Conservation (phyloP, 1,284 basidiomycete genomes). For the Erythrobasidium hasegawianum region DNA sequence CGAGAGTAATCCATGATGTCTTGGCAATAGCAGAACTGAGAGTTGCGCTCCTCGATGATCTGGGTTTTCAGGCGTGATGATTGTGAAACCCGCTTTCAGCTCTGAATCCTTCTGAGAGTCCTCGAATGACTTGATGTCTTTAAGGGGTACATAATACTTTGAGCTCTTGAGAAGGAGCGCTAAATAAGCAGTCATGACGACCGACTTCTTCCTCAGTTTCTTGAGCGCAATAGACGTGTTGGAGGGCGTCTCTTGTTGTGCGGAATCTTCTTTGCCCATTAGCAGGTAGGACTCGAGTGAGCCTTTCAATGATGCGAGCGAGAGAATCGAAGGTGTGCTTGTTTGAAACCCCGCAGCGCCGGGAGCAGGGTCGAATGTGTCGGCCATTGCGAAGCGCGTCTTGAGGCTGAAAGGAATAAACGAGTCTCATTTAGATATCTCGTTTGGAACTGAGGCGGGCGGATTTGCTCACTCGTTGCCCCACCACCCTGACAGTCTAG, state of each 20-base stretch:
- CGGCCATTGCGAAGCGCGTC: slow-evolving; percentile 88
- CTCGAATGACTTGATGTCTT: slow-evolving; percentile 35
- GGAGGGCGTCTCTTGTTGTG: slow-evolving; percentile 32
- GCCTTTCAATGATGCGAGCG: slow-evolving; percentile 70
- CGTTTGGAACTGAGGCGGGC: not conserved
- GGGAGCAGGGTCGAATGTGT: slow-evolving; percentile 71
- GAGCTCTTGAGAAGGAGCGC: slow-evolving; percentile 63
- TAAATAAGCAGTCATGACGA: slow-evolving; percentile 66
- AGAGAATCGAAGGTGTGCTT: slow-evolving; percentile 83
- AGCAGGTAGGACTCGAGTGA: slow-evolving; percentile 54
- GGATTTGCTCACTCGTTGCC: slow-evolving; percentile 63
- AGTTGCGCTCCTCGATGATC: slow-evolving; percentile 75
- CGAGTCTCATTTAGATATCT: not conserved
- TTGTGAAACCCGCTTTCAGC: slow-evolving; percentile 61
- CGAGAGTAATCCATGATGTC: slow-evolving; percentile 63
- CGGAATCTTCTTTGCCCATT: slow-evolving; percentile 26
- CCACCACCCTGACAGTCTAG: slow-evolving; percentile 93
- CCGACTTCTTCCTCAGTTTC: slow-evolving; percentile 64
- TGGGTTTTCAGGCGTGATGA: slow-evolving; percentile 72
- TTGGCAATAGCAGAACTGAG: slow-evolving; percentile 69
- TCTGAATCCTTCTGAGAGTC: slow-evolving; percentile 29
- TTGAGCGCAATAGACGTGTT: slow-evolving; percentile 12
- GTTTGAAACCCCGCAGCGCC: slow-evolving; percentile 95
- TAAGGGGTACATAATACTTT: slow-evolving; percentile 57
- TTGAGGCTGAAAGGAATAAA: slow-evolving; percentile 49